phyloP scores from a whole-genome alignment of 148 eudicot species.

The Euryodendron excelsum region DNA sequence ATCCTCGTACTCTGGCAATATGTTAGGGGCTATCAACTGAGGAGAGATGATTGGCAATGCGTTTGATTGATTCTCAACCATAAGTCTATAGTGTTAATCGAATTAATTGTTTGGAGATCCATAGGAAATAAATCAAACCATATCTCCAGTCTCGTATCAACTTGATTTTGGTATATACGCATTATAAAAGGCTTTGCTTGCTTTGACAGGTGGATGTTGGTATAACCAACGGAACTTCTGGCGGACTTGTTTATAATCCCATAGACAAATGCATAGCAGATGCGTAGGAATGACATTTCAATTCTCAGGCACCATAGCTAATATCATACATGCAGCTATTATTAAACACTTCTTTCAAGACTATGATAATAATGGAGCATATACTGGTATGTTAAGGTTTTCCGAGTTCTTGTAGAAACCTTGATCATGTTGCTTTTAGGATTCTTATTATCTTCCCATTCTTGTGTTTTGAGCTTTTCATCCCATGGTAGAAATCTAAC shows the following conservation, averaged over 20 bases:
- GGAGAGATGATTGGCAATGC: too few species aligned
- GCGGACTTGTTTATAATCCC: not conserved
- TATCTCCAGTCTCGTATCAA: too few species aligned
- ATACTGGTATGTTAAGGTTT: not conserved
- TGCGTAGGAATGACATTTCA: not conserved
- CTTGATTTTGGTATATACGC: too few species aligned
- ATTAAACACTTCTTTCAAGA: too few species aligned
- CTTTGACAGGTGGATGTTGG: not conserved
- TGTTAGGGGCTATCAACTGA: too few species aligned
- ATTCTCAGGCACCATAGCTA: not conserved
- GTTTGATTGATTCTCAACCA: too few species aligned
- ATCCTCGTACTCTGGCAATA: too few species aligned
- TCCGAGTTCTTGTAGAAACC: not conserved
- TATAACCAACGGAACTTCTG: not conserved
- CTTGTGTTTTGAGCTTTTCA: not conserved
- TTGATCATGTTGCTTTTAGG: not conserved
- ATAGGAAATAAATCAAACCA: too few species aligned
- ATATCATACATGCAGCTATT: not conserved
- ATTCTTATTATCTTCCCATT: not conserved
- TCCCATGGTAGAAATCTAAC: not conserved
- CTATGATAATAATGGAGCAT: not conserved
- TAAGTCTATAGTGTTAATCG: too few species aligned
- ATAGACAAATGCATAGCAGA: not conserved
- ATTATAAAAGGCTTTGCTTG: too few species aligned
- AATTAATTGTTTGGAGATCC: too few species aligned